Conservation (phyloP, 768 basidiomycete species). For the Suillus variegatus region DNA sequence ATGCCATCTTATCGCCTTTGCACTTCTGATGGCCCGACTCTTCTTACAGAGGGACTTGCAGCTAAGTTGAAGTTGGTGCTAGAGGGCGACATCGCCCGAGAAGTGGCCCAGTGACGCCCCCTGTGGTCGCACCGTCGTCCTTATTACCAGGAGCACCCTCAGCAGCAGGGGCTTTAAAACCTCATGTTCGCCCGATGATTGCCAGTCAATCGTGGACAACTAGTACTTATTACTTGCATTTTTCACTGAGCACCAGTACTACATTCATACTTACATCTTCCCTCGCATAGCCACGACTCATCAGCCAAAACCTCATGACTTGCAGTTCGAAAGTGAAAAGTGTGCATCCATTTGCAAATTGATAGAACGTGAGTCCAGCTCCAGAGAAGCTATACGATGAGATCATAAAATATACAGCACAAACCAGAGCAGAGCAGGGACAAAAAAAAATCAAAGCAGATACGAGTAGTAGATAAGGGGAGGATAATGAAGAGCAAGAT, state of each 20-base stretch:
- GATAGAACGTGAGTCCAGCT: not conserved
- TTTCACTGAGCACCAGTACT: not conserved
- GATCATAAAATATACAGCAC: not conserved
- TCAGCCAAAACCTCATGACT: not conserved
- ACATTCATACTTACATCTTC: not conserved
- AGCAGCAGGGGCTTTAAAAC: not conserved
- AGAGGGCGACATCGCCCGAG: conserved; percentile 32
- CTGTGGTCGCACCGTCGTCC: too few species aligned
- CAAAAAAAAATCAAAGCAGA: conserved; percentile 4
- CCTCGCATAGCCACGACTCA: not conserved
- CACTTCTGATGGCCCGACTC: conserved; percentile 69
- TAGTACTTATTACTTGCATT: too few species aligned
- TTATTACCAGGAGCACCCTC: not conserved
- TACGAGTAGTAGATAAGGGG: not conserved
- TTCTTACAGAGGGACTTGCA: conserved; percentile 68
- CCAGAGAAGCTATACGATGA: not conserved
- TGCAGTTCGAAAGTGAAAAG: not conserved
- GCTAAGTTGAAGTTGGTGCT: conserved; percentile 45
- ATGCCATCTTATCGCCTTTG: conserved; percentile 86
- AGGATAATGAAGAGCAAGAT: conserved; percentile 17
- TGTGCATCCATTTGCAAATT: not conserved
- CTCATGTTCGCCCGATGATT: not conserved
- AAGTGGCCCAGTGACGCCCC: conserved; percentile 19
- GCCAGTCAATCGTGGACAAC: not conserved
- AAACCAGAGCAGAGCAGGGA: not conserved